Conservation (phyloP, 129 eudicot genomes). For the Dittrichia graveolens region DNA sequence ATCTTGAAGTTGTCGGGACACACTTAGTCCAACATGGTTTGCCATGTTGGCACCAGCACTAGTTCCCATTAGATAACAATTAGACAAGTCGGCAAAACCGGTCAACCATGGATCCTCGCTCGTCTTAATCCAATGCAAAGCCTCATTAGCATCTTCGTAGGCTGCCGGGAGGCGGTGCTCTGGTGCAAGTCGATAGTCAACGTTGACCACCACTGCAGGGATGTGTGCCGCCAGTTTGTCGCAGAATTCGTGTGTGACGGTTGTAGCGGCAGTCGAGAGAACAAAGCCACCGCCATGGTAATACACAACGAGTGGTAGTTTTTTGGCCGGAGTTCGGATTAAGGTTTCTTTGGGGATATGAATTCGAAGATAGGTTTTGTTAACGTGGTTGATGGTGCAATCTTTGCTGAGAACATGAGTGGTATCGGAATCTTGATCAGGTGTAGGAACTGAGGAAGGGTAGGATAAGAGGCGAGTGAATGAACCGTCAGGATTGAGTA, state of each 20-base stretch:
- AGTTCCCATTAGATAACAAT: slow-evolving; percentile 45
- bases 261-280: slow-evolving; percentile 14
- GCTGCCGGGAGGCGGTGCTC: slow-evolving; percentile 53
- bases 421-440: slow-evolving; percentile 8
- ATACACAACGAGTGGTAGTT: slow-evolving; percentile 43
- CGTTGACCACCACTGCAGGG: slow-evolving; percentile 40
- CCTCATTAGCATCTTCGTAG: slow-evolving; percentile 45
- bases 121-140: slow-evolving; percentile 42
- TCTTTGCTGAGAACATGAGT: slow-evolving; percentile 38
- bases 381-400: slow-evolving; percentile 34
- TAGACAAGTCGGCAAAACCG: slow-evolving; percentile 33
- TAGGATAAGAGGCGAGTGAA: slow-evolving; percentile 12
- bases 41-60: slow-evolving; percentile 67
- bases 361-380: slow-evolving; percentile 42
- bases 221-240: slow-evolving; percentile 17
- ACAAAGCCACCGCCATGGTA: slow-evolving; percentile 53
- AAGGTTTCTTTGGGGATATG: slow-evolving; percentile 31
- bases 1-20: slow-evolving; percentile 8
- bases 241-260: slow-evolving; percentile 27
- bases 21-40: slow-evolving; percentile 43
- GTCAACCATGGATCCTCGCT: slow-evolving; percentile 40
- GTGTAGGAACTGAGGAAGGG: slow-evolving; percentile 19
- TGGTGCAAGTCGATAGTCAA: slow-evolving; percentile 52
- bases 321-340: neutral
- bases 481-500: slow-evolving; percentile 38